Evolutionary conservation across 306 rosid species (phyloP).

Genomic region (Dalbergia oliveri): DNA sequence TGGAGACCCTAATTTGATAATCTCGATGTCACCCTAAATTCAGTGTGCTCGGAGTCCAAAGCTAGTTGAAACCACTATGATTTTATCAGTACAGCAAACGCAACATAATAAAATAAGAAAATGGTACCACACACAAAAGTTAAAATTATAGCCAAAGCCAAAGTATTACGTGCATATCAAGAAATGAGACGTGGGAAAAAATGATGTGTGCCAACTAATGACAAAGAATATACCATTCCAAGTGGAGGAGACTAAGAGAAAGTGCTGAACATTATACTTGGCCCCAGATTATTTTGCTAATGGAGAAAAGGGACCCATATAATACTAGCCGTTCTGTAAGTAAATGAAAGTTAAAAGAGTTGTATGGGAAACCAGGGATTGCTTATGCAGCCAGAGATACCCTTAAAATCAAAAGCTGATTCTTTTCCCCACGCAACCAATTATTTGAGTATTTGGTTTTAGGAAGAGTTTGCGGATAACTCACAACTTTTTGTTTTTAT

Average conservation of each 20-base stretch:
- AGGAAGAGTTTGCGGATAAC: not conserved
- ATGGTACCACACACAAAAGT: not conserved
- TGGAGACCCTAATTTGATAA: slow-evolving; percentile 2
- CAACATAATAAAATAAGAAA: not conserved
- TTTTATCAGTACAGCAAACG: not conserved
- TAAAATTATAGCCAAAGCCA: slow-evolving; percentile 5
- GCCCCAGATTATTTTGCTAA: not conserved
- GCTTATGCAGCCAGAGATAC: slow-evolving; percentile 34
- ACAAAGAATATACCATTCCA: not conserved
- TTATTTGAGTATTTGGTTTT: not conserved
- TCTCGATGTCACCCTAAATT: not conserved
- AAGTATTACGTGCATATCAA: slow-evolving; percentile 8
- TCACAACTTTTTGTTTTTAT: not conserved
- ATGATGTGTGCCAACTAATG: not conserved
- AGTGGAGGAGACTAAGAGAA: not conserved
- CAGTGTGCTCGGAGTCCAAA: not conserved
- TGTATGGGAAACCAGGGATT: slow-evolving; percentile 36
- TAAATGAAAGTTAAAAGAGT: slow-evolving; percentile 6
- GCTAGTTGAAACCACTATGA: not conserved
- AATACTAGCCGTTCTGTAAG: slow-evolving; percentile 29
- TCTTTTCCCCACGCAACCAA: slow-evolving; percentile 34
- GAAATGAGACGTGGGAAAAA: slow-evolving; percentile 25
- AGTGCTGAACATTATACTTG: not conserved
- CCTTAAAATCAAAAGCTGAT: slow-evolving; percentile 24
- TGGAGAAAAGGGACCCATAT: slow-evolving; percentile 25